These are phyloP conservation scores for Parastagonospora avenae DNA, from an alignment of 2,329 filamentous ascomycete species.

Conservation along the genomic window DNA sequence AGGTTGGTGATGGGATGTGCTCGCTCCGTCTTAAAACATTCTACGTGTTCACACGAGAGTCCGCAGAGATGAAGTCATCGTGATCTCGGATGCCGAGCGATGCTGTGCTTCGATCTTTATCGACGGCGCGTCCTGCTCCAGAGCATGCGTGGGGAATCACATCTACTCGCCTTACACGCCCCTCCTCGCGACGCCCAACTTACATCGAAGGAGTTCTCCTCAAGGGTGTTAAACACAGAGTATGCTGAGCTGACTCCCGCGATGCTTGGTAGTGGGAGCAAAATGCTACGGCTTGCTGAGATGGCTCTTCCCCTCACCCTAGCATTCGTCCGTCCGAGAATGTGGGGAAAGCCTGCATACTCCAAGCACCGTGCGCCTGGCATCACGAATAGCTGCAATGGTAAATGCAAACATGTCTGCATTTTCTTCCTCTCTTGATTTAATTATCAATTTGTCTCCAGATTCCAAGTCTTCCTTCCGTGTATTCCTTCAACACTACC, in stretches of 20 bases:
- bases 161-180: no score
- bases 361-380: constrained; percentile 1
- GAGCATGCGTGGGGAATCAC: no score
- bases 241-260: not conserved
- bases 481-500: not conserved
- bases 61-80: no score
- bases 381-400: not conserved
- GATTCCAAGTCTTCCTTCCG: not conserved
- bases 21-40: not conserved
- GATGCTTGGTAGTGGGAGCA: not conserved
- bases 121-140: no score
- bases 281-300: not conserved
- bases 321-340: constrained; percentile 8
- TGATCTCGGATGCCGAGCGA: no score
- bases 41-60: no score
- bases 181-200: no score
- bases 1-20: not conserved
- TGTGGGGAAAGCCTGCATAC: constrained; percentile 17
- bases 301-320: constrained; percentile 13
- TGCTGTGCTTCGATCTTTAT: no score
- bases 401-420: not conserved
- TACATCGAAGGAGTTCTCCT: no score
- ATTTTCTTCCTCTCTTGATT: not conserved
- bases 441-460: not conserved
- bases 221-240: no score